These are phyloP conservation scores for Boletellus deceptivus DNA, from an alignment of 1,284 basidiomycete species.

Conservation along the genomic window DNA sequence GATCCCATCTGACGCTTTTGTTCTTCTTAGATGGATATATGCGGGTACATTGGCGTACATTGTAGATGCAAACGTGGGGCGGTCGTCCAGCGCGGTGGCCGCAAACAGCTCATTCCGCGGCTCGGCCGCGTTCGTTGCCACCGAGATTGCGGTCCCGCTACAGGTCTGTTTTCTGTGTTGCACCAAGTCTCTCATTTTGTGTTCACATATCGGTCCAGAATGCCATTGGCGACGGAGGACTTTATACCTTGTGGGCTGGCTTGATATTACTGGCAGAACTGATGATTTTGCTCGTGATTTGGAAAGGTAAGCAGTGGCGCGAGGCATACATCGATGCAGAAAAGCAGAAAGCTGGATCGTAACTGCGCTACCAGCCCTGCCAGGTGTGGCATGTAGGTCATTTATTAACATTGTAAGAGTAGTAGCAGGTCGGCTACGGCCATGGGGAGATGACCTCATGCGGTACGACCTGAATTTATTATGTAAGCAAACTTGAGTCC, in stretches of 20 bases:
- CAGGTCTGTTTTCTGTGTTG: conserved; percentile 13
- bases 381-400: too few relatives aligned
- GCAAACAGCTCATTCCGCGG: conserved; percentile 72
- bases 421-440: too few relatives aligned
- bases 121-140: conserved; percentile 63
- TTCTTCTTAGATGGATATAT: conserved; percentile 26
- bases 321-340: conserved; percentile 25
- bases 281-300: conserved; percentile 43
- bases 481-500: too few relatives aligned
- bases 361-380: too few relatives aligned
- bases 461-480: too few relatives aligned
- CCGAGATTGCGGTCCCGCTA: conserved; percentile 58
- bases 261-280: conserved; percentile 43
- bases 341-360: neutral
- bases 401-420: too few relatives aligned
- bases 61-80: conserved; percentile 75
- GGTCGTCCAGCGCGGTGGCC: conserved; percentile 70
- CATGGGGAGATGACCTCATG: too few relatives aligned
- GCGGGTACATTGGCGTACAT: conserved; percentile 72
- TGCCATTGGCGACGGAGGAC: conserved; percentile 16
- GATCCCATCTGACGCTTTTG: conserved; percentile 24
- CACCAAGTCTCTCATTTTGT: neutral
- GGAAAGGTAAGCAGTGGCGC: conserved; percentile 42
- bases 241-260: conserved; percentile 61
- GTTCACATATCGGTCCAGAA: conserved; percentile 31